phyloP scores from a whole-genome alignment of 805 yeast genomes.

The Candida montana region DNA sequence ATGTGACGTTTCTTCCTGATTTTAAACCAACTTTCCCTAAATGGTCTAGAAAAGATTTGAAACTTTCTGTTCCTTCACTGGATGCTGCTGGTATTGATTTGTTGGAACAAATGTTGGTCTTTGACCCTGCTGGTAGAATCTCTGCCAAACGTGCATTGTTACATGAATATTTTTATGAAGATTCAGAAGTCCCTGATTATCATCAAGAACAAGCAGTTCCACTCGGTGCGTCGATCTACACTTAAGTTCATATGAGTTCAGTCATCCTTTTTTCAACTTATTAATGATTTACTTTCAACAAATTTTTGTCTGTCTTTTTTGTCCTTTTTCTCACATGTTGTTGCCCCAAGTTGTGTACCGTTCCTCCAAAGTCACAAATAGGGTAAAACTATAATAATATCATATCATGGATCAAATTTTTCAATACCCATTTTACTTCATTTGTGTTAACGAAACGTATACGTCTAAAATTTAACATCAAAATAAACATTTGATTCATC shows the following conservation, averaged over 20 bases:
- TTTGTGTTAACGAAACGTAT: too few relatives aligned
- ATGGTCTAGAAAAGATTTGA: slow-evolving; percentile 71
- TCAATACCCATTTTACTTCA: too few relatives aligned
- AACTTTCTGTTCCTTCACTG: slow-evolving; percentile 69
- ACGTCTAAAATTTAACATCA: too few relatives aligned
- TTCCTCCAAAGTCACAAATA: neutral
- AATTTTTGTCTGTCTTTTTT: neutral
- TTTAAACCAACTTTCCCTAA: slow-evolving; percentile 90
- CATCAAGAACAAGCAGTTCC: slow-evolving; percentile 26
- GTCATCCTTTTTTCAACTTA: neutral
- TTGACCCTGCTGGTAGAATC: slow-evolving; percentile 90
- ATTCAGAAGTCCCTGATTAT: slow-evolving; percentile 24
- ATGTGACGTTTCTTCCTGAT: slow-evolving; percentile 84
- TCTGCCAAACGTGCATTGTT: slow-evolving; percentile 88
- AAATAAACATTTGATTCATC: neutral
- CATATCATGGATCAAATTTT: too few relatives aligned
- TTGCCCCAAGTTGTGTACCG: neutral
- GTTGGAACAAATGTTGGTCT: slow-evolving; percentile 70
- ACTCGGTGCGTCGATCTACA: slow-evolving; percentile 26
- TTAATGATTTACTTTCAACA: neutral
- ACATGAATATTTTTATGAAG: slow-evolving; percentile 82
- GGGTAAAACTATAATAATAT: too few relatives aligned
- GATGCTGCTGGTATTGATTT: slow-evolving; percentile 83
- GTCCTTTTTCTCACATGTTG: too few relatives aligned
- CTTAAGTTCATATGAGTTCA: slow-evolving; percentile 7